Percentiles rank a stretch among this genome's conserved stretches.
Evolutionary conservation across 345 rosid genomes (phyloP).

Genomic region (Laguncularia racemosa): DNA sequence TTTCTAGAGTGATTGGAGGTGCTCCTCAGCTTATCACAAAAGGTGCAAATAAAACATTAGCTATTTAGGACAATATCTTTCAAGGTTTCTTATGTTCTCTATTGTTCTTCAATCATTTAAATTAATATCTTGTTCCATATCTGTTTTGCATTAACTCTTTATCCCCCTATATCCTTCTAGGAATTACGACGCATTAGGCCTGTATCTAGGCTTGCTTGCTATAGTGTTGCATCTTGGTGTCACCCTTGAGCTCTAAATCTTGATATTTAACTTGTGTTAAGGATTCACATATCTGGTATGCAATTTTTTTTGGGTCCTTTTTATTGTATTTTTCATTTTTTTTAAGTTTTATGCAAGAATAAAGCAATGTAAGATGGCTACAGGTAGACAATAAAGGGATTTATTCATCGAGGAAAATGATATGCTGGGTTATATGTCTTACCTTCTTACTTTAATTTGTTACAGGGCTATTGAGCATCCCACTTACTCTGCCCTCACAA

Average conservation of each 20-base stretch:
- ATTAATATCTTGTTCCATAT: not conserved
- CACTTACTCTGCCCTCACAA: conserved; percentile 92
- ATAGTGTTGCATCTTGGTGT: conserved; percentile 99
- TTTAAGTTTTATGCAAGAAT: conserved; percentile 6
- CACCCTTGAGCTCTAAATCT: conserved; percentile 99
- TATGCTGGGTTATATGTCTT: no score
- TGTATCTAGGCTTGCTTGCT: conserved; percentile 89
- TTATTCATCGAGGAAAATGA: no score
- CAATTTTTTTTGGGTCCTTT: conserved; percentile 3
- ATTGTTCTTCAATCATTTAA: not conserved
- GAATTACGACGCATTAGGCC: conserved; percentile 97
- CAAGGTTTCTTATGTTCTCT: conserved; percentile 47
- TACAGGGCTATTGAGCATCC: conserved; percentile 98
- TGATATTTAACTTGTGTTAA: conserved; percentile 89
- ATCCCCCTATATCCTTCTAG: conserved; percentile 30
- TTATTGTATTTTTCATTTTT: conserved; percentile 8
- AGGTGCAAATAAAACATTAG: conserved; percentile 96
- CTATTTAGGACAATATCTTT: conserved; percentile 96
- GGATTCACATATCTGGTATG: conserved; percentile 97
- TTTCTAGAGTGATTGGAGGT: conserved; percentile 92
- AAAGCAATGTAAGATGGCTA: no score
- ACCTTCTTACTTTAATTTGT: conserved; percentile 4
- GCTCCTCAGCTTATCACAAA: conserved; percentile 92
- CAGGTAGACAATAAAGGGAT: no score
- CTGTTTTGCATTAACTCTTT: conserved; percentile 4